These are phyloP conservation scores for Trichoderma asperelloides DNA, from an alignment of 495 filamentous ascomycete species.

Conservation along the genomic window DNA sequence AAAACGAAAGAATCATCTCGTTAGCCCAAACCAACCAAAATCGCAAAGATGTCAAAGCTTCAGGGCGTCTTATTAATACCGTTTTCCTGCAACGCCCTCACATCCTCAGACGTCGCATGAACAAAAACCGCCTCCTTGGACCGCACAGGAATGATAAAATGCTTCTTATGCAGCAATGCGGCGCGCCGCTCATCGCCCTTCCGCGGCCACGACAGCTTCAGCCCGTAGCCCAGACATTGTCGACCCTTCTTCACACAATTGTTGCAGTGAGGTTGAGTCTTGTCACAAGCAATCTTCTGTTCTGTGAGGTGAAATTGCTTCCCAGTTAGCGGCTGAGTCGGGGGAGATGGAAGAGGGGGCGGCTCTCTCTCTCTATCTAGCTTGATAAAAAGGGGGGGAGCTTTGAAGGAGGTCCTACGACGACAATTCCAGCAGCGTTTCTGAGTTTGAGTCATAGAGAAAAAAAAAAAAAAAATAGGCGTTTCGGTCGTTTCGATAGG, in stretches of 20 bases:
- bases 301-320: background rate
- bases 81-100: conserved; percentile 5
- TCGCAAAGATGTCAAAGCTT: background rate
- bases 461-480: background rate
- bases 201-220: conserved; percentile 20
- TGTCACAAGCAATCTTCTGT: conserved; percentile 18
- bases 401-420: background rate
- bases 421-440: conserved; percentile 9
- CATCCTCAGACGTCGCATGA: conserved; percentile 13
- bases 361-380: background rate
- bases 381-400: background rate
- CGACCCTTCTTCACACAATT: conserved; percentile 14
- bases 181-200: conserved; percentile 11
- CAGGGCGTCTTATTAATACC: too few relatives aligned
- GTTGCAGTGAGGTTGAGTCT: conserved; percentile 14
- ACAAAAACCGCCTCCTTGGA: background rate
- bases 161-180: background rate
- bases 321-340: background rate
- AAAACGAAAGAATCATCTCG: background rate
- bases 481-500: background rate
- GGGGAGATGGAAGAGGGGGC: background rate
- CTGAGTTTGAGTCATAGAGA: background rate
- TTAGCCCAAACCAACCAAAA: background rate
- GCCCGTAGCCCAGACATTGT: conserved; percentile 16
- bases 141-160: conserved; percentile 9